Conservation (phyloP, 768 basidiomycete genomes). For the Tremella yokohamensis region DNA sequence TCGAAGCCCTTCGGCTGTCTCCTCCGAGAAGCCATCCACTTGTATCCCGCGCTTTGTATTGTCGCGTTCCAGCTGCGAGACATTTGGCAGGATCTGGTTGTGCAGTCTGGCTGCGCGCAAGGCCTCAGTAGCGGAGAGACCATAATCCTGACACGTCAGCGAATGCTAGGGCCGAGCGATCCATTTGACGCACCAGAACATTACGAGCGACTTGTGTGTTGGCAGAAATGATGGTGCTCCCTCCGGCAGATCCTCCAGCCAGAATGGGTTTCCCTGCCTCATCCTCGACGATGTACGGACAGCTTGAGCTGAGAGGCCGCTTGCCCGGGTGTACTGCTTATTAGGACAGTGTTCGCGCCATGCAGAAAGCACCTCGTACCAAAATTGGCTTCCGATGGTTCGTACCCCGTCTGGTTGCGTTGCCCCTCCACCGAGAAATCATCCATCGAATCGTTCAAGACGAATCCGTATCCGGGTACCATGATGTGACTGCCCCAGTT, state of each 20-base stretch:
- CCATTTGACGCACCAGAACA: conserved; percentile 24
- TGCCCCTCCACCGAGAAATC: conserved; percentile 40
- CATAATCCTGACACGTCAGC: conserved; percentile 26
- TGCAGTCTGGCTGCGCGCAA: conserved; percentile 31
- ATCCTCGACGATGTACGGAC: conserved; percentile 42
- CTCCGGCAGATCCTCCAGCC: conserved; percentile 40
- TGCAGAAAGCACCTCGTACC: conserved; percentile 14
- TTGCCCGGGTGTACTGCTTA: conserved; percentile 30
- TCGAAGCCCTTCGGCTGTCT: conserved; percentile 21
- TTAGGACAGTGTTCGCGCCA: neutral
- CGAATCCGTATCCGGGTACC: conserved; percentile 37
- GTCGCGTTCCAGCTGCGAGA: conserved; percentile 22
- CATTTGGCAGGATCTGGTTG: conserved; percentile 42
- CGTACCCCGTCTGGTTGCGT: conserved; percentile 38
- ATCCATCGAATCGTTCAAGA: conserved; percentile 44
- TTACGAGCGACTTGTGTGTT: conserved; percentile 41
- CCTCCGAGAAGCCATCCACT: conserved; percentile 30
- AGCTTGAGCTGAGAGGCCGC: conserved; percentile 38
- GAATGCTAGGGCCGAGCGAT: too few species aligned
- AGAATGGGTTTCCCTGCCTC: conserved; percentile 19
- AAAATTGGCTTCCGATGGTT: conserved; percentile 32
- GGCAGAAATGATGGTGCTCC: conserved; percentile 41
- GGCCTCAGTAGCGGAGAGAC: conserved; percentile 29
- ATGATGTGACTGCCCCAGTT: conserved; percentile 40
- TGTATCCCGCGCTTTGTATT: conserved; percentile 13